Base-by-base conservation (phyloP, 1,284 basidiomycete species). In the Rhodofomes roseus region DNA sequence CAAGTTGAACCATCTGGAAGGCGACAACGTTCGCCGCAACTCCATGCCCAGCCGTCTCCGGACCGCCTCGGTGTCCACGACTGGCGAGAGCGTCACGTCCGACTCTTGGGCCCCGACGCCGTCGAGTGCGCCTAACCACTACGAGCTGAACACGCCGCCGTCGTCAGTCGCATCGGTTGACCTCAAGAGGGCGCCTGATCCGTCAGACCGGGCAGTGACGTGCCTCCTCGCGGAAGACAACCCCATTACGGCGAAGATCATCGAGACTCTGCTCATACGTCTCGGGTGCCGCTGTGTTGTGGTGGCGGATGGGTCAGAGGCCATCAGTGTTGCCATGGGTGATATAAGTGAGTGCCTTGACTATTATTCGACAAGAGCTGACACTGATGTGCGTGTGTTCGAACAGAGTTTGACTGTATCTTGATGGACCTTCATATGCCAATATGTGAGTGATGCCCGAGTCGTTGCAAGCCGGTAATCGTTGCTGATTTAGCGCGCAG, bases 201-300 rank as follows among this genome's bases (percentile, higher is more conserved):
- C 83, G 29, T 81, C 74, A 65, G 92, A 93, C 71, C 84, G 92
- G 46, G 87, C 89, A 20, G 87, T 98, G 56, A 95, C 93, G 22
- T 96, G 95, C 68, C 76, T 99, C 37, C 83, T 99, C 51, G 97
- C 96, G 0, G 97, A 99, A 72, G 95, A 98, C 71, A 99, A 99
- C 70, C 96, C 96, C 0, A 97, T 96, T 67, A 95, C 93, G 0
- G 93, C 91, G 57, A 96, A 95, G 80, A 96, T 98, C 52, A 88
- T 98, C 60, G 96, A 98, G 76, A 97, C 93, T 0, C 76, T 98
- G 52, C 82, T 99, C 54, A 89, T 91, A 60, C 88, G 95, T 46
- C 83, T 98, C 64, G 96, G 96, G 1, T 98, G 95, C 74, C 88
- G 95, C 20, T 95, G 93, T 73, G 89, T 97, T 2, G 90, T 96